phyloP scores from a whole-genome alignment of 768 basidiomycete genomes.

The Kwoniella newhampshirensis region DNA sequence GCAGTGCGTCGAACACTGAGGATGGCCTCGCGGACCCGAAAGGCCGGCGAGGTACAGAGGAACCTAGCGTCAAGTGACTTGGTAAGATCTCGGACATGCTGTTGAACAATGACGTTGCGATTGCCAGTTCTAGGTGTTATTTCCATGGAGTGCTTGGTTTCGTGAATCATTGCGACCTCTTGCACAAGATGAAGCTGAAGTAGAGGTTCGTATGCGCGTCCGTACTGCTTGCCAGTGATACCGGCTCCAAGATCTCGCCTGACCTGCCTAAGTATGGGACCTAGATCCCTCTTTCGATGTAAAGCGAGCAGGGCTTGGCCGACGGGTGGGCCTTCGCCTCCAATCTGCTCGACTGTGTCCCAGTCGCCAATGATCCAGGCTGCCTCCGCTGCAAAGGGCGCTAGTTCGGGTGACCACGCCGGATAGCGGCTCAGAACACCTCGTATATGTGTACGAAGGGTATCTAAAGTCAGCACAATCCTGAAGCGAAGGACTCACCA shows the following conservation, averaged over 20 bases:
- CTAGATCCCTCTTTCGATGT: conserved; percentile 59
- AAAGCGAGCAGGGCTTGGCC: conserved; percentile 79
- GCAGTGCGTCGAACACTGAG: conserved; percentile 86
- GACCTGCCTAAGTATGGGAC: conserved; percentile 53
- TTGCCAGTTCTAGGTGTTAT: conserved; percentile 14
- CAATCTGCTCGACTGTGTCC: conserved; percentile 70
- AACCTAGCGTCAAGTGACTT: conserved; percentile 65
- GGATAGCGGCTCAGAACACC: conserved; percentile 82
- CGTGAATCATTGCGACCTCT: conserved; percentile 68
- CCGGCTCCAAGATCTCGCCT: conserved; percentile 72
- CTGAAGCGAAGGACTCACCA: conserved; percentile 61
- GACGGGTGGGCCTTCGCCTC: conserved; percentile 57
- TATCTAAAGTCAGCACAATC: conserved; percentile 59
- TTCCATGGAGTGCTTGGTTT: conserved; percentile 54
- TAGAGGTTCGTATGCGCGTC: conserved; percentile 80
- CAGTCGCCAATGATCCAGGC: conserved; percentile 96
- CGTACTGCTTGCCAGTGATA: conserved; percentile 77
- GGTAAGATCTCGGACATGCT: conserved; percentile 57
- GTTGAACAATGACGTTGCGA: conserved; percentile 35
- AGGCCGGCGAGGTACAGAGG: conserved; percentile 77
- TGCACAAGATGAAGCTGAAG: conserved; percentile 80
- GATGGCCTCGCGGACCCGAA: conserved; percentile 81
- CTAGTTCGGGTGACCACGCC: conserved; percentile 73
- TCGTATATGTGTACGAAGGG: conserved; percentile 86
- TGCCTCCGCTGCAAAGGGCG: conserved; percentile 85